Percentiles rank a stretch among this genome's conserved stretches.
These are phyloP conservation scores for Dactylellina drechsleri DNA, from an alignment of 2,329 filamentous ascomycete genomes.

Conservation along the genomic window DNA sequence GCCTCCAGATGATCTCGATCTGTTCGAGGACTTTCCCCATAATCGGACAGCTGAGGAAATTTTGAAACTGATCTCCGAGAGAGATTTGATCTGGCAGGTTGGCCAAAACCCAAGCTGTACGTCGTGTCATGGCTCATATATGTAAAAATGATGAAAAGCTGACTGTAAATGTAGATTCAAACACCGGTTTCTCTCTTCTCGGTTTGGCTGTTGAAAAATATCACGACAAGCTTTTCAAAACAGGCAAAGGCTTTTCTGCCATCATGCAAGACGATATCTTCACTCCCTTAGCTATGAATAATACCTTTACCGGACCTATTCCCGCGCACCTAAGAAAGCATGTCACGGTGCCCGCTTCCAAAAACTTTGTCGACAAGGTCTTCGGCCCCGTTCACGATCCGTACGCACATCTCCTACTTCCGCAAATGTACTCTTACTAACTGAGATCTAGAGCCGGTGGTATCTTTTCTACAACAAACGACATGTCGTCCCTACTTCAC, in stretches of 20 bases:
- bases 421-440: neutral
- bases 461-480: conserved; percentile 47
- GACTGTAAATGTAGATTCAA: conserved; percentile 24
- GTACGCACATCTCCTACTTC: conserved; percentile 8
- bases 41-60: conserved; percentile 27
- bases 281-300: conserved; percentile 30
- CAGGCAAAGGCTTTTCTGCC: conserved; percentile 16
- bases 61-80: conserved; percentile 6
- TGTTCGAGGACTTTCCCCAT: conserved; percentile 31
- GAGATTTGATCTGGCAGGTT: conserved; percentile 33
- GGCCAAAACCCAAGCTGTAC: conserved; percentile 41
- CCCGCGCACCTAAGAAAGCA: conserved; percentile 25
- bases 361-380: conserved; percentile 36
- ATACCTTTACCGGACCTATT: conserved; percentile 42
- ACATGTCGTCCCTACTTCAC: conserved; percentile 35
- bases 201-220: conserved; percentile 38
- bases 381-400: conserved; percentile 30
- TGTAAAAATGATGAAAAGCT: neutral
- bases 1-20: conserved; percentile 1
- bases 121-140: neutral
- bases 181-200: conserved; percentile 45
- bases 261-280: conserved; percentile 38
- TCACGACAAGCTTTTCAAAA: conserved; percentile 30
- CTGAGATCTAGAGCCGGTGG: conserved; percentile 34
- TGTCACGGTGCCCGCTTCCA: conserved; percentile 23